Evolutionary conservation across 208 protist genomes (phyloP), one percentile per base, ranked within the genome.

Genomic region (Tritrichomonas foetus): DNA sequence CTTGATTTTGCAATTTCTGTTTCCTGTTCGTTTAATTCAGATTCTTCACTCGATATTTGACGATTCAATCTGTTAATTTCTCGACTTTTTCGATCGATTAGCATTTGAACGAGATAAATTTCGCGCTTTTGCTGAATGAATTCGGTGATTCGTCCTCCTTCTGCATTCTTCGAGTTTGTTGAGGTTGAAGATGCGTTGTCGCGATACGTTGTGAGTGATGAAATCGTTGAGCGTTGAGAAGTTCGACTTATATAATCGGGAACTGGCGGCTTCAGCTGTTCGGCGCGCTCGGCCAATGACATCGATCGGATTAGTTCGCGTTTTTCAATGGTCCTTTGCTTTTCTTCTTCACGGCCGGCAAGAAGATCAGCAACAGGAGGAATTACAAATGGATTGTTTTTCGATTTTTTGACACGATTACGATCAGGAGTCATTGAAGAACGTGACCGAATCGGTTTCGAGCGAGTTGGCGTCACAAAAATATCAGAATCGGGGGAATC

Each of bases 71-170:
- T 53, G 11, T 57, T 5, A 30, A 89, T 89, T 89, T 89, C 78
- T 57, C 57, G 33, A 20, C 33, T 57, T 89, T 89, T 89, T 33
- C 78, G 41, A 57, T 57, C 78, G 33, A 89, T 89, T 39, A 89
- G 27, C 0, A 89, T 25, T 20, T 89, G 41, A 53, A 33, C 78
- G 13, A 57, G 22, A 20, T 44, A 57, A 39, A 89, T 57, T 57
- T 89, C 78, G 1, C 78, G 0, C 16, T 89, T 89, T 57, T 89
- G 78, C 16, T 89, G 41, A 57, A 89, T 49, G 57, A 89, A 89
- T 44, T 89, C 78, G 57, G 44, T 8, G 27, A 89, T 89, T 57
- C 53, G 5, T 22, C 53, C 5, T 61, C 53, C 53, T 61, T 61
- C 53, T 61, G 16, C 16, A 22, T 16, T 61, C 5, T 61, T 5